Conservation (phyloP, 2,329 filamentous ascomycete species). For the Fusarium heterosporum region DNA sequence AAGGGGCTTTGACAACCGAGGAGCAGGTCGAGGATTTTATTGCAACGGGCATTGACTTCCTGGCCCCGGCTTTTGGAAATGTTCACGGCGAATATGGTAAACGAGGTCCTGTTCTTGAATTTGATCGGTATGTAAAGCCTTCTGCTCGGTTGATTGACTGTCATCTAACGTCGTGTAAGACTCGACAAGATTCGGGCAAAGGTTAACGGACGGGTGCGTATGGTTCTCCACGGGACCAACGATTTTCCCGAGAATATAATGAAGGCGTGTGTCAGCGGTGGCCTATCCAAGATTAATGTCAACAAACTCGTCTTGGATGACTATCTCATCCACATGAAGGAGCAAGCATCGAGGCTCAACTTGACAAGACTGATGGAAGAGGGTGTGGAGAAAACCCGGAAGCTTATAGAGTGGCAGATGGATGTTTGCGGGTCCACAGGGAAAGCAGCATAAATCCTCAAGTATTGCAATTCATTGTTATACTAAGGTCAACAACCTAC, state of each 20-base stretch:
- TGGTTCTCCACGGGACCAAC: background rate
- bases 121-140: slow-evolving; percentile 35
- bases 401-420: background rate
- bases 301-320: background rate
- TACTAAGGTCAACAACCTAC: too few species aligned
- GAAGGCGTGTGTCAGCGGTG: background rate
- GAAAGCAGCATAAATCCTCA: too few species aligned
- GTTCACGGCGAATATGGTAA: slow-evolving; percentile 80
- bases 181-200: background rate
- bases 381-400: background rate
- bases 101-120: slow-evolving; percentile 57
- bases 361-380: background rate
- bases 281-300: background rate
- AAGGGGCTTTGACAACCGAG: slow-evolving; percentile 70
- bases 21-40: slow-evolving; percentile 78
- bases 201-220: background rate
- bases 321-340: background rate
- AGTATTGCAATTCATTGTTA: too few species aligned
- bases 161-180: too few species aligned
- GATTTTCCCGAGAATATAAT: background rate
- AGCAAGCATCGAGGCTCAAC: background rate
- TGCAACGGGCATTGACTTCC: slow-evolving; percentile 76
- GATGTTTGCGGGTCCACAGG: background rate
- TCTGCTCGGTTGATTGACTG: too few species aligned
- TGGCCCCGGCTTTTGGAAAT: slow-evolving; percentile 82